Conservation (phyloP, 768 basidiomycete species). For the Tylopilus sp. region DNA sequence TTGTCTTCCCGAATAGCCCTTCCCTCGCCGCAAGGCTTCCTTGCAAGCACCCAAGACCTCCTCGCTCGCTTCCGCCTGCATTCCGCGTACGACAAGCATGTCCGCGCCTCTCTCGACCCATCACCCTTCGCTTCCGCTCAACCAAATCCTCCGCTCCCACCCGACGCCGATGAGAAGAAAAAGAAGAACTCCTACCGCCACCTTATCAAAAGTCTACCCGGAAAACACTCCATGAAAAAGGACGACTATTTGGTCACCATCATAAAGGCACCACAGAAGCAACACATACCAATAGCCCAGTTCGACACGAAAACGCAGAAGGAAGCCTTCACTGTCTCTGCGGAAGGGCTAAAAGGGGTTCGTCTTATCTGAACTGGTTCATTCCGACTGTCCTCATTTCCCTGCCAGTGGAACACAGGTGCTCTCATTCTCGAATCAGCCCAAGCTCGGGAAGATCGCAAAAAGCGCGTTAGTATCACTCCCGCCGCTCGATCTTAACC, state of each 20-base stretch:
- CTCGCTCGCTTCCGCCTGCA: constrained; percentile 68
- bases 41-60: constrained; percentile 77
- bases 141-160: constrained; percentile 46
- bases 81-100: constrained; percentile 78
- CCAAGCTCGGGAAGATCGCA: constrained; percentile 74
- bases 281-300: constrained; percentile 55
- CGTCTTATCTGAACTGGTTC: constrained; percentile 27
- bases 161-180: constrained; percentile 57
- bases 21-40: constrained; percentile 40
- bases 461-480: constrained; percentile 58
- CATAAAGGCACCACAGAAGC: constrained; percentile 70
- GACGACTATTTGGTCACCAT: constrained; percentile 66
- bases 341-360: constrained; percentile 73
- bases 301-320: constrained; percentile 67
- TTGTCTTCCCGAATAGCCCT: constrained; percentile 21
- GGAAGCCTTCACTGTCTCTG: constrained; percentile 70
- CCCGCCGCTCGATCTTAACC: constrained; percentile 1
- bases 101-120: constrained; percentile 46
- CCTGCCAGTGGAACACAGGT: constrained; percentile 61
- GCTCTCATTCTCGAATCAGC: constrained; percentile 62
- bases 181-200: constrained; percentile 76
- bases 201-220: constrained; percentile 72
- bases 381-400: constrained; percentile 9
- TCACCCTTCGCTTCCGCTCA: constrained; percentile 30
- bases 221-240: constrained; percentile 80